Conservation (phyloP, 495 filamentous ascomycete species). For the Penicillium lagena region DNA sequence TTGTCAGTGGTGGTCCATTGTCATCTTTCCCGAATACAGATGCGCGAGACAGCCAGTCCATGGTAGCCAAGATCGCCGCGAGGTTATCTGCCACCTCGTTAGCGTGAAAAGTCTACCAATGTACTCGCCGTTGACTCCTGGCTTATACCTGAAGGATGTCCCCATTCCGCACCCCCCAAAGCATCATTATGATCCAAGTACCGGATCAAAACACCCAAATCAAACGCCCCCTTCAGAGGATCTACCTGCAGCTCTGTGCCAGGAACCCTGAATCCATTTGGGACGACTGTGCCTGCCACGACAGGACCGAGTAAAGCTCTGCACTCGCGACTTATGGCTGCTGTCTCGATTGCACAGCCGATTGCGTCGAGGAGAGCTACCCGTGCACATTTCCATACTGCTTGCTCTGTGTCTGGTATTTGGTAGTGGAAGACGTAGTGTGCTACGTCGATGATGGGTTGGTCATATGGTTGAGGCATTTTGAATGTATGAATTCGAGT, state of each 20-base stretch:
- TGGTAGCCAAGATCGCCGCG: slow-evolving; percentile 32
- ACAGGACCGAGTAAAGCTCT: slow-evolving; percentile 19
- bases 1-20: slow-evolving; percentile 16
- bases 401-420: slow-evolving; percentile 5
- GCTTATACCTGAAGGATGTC: slow-evolving; percentile 35
- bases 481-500: neutral
- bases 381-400: slow-evolving; percentile 15
- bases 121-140: no score
- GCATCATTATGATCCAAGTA: slow-evolving; percentile 44
- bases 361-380: slow-evolving; percentile 34
- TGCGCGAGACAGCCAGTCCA: slow-evolving; percentile 27
- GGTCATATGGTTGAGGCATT: slow-evolving; percentile 18
- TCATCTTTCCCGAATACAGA: slow-evolving; percentile 3
- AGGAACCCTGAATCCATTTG: slow-evolving; percentile 36
- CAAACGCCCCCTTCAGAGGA: slow-evolving; percentile 37
- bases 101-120: no score
- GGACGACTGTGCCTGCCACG: slow-evolving; percentile 14
- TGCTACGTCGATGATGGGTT: slow-evolving; percentile 22
- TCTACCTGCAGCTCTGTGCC: slow-evolving; percentile 32
- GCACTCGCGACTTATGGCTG: slow-evolving; percentile 17
- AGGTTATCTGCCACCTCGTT: slow-evolving; percentile 26
- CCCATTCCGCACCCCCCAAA: slow-evolving; percentile 35
- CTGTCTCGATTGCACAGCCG: slow-evolving; percentile 33
- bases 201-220: slow-evolving; percentile 35
- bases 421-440: slow-evolving; percentile 23